These are phyloP conservation scores for Pyrenula aspistea DNA, from an alignment of 495 filamentous ascomycete genomes.

Conservation along the genomic window DNA sequence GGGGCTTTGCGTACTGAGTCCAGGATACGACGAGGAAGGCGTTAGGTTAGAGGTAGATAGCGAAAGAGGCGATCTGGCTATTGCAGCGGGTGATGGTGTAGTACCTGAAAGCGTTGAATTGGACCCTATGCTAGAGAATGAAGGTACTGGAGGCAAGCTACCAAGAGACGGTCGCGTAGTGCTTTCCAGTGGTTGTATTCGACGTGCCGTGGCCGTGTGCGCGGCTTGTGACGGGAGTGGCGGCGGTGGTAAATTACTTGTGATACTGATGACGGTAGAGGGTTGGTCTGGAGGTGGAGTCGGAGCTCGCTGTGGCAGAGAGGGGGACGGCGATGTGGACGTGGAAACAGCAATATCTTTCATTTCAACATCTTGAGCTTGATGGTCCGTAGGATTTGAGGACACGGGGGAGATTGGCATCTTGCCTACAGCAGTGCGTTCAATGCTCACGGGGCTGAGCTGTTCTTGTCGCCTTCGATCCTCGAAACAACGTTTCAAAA, in stretches of 20 bases:
- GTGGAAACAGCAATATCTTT: constrained; percentile 9
- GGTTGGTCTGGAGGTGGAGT: constrained; percentile 5
- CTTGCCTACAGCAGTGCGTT: constrained; percentile 1
- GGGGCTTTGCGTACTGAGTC: constrained; percentile 13
- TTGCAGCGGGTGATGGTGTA: constrained; percentile 4
- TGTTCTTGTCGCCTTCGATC: constrained; percentile 27
- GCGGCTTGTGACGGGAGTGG: not conserved
- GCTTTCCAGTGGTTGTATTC: not conserved
- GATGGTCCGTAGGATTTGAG: constrained; percentile 3
- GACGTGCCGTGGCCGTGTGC: not conserved
- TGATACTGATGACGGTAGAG: not conserved
- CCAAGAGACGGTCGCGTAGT: not conserved
- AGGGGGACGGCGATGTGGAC: constrained; percentile 21
- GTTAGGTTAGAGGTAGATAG: not conserved
- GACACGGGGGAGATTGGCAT: constrained; percentile 9
- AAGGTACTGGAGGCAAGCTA: not conserved
- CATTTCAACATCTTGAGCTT: constrained; percentile 23
- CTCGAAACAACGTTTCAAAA: constrained; percentile 30
- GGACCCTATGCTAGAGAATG: constrained; percentile 6
- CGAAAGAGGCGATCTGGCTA: not conserved
- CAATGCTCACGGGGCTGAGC: not conserved
- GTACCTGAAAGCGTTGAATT: constrained; percentile 14
- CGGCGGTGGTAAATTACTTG: not conserved
- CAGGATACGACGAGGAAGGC: constrained; percentile 10
- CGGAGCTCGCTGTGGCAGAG: constrained; percentile 12